These are phyloP conservation scores for Capsella rubella DNA, from an alignment of 441 rosid genomes.

Conservation along the genomic window DNA sequence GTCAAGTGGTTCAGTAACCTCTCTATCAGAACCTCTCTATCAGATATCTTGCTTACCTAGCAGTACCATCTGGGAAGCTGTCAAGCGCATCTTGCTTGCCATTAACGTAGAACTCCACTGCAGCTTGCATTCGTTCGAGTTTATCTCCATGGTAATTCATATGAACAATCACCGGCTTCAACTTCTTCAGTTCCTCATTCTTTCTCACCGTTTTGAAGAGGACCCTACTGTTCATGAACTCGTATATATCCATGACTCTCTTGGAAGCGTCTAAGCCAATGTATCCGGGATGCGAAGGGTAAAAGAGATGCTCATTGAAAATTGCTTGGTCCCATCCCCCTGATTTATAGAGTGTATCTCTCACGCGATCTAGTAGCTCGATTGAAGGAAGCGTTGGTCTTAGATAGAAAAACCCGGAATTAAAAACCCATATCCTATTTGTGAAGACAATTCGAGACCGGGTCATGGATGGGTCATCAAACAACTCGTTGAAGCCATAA, in stretches of 20 bases:
- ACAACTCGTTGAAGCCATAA: constrained; percentile 81
- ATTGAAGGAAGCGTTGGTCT: constrained; percentile 89
- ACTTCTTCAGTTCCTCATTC: constrained; percentile 60
- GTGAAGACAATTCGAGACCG: constrained; percentile 94
- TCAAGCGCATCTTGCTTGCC: constrained; percentile 83
- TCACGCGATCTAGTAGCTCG: constrained; percentile 90
- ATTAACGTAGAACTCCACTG: constrained; percentile 68
- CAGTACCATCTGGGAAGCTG: constrained; percentile 80
- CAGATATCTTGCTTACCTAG: constrained; percentile 28
- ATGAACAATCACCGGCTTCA: constrained; percentile 86
- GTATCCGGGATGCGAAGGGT: constrained; percentile 84
- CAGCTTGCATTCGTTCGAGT: constrained; percentile 75
- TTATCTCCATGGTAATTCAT: constrained; percentile 86
- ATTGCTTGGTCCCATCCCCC: constrained; percentile 92
- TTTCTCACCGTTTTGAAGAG: constrained; percentile 89
- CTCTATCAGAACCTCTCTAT: too few species aligned
- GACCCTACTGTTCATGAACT: constrained; percentile 90
- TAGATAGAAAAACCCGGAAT: constrained; percentile 90
- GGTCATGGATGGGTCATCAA: constrained; percentile 85
- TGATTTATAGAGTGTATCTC: constrained; percentile 63
- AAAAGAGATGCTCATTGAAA: constrained; percentile 87
- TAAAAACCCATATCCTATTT: constrained; percentile 94
- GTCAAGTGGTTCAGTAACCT: too few species aligned
- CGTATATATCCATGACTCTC: constrained; percentile 84
- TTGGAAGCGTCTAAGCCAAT: constrained; percentile 81